Evolutionary conservation across 1,139 yeast species (phyloP), one percentile per base, ranked within the genome.

Genomic region (Debaryomyces sp.): DNA sequence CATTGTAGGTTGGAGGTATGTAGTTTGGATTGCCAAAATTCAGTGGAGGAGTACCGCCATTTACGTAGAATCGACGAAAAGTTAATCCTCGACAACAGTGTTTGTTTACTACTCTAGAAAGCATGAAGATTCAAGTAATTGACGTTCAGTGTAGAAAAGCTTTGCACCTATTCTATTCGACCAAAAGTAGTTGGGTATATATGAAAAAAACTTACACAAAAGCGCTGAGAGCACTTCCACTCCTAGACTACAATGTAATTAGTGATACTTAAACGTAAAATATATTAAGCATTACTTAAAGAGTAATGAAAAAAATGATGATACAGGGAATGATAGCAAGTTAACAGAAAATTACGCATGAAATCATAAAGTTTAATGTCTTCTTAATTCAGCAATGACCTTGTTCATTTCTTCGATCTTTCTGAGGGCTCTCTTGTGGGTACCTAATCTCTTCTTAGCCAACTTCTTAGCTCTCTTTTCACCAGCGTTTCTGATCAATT

Each of bases 381-480:
- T 91, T 87, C 97, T 91, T 73, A 98, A 85, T 82, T 94, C 97
- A 77, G 97, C 91, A 79, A 95, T 94, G 83, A 94, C 84, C 76
- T 82, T 79, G 86, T 84, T 89, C 94, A 95, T 89, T 81, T 92
- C 97, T 83, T 95, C 99, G 78, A 94, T 96, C 91, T 95, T 95
- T 77, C 89, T 95, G 87, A 90, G 89, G 72, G 99, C 97, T 87
- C 99, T 95, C 84, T 87, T 88, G 88, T 92, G 96, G 70, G 99
- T 91, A 81, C 99, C 99, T 77, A 95, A 90, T 94, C 97, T 94
- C 96, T 90, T 94, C 95, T 95, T 95, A 66, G 98, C 97, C 75
- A 95, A 92, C 91, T 95, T 95, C 89, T 95, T 90, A 68, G 99
- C 99, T 85, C 99, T 95, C 96, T 95, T 95, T 84, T 95, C 99